Evolutionary conservation across 2,329 filamentous ascomycete species (phyloP), one percentile per base, ranked within the genome.

Genomic region (Leptographium lundbergii): DNA sequence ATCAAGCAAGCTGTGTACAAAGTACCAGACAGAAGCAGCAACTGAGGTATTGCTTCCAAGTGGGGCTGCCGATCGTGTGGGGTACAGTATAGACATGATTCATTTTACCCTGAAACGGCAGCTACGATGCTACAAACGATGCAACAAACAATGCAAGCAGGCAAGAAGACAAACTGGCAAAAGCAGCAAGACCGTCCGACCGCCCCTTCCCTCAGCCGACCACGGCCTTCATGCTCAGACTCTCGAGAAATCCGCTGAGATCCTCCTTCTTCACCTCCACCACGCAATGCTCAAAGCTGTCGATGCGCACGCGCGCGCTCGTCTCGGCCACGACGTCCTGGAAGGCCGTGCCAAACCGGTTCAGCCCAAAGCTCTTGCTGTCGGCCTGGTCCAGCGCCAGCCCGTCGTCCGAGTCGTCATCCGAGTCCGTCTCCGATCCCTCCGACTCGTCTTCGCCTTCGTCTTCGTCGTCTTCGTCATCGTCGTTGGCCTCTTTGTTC

Each of bases 201-300:
- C 47, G 24, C 47, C 47, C 52, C 34, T n/a, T 39, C 32, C 52
- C 52, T 70, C 69, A 86, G 51, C 83, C 82, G 58, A 86, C 87
- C 22, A 97, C 91, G 59, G 85, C 85, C 79, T 95, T 95, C 81
- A 91, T 86, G 73, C 91, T 96, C 69, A 99, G 72, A 59, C 87
- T 86, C 75, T 99, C 94, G 64, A 99, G 76, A 70, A 99, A 99
- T 0, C 87, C 89, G 19, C 85, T 84, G 32, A 99, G 74, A 72
- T 97, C 94, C 69, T 97, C 94, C 75, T 96, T 96, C 73, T 86
- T 86, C n/a, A 99, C 92, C 71, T 99, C 94, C 54, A 97, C 91
- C 9, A 97, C 94, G 67, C 90, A 95, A 70, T 96, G 89, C 73
- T 99, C 94, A 68, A 99, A 99, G 71, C 89, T 95, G 72, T 99